Evolutionary conservation across 805 yeast species (phyloP), one percentile per base, ranked within the genome.

Genomic region (Priceomyces fermenticarens): DNA sequence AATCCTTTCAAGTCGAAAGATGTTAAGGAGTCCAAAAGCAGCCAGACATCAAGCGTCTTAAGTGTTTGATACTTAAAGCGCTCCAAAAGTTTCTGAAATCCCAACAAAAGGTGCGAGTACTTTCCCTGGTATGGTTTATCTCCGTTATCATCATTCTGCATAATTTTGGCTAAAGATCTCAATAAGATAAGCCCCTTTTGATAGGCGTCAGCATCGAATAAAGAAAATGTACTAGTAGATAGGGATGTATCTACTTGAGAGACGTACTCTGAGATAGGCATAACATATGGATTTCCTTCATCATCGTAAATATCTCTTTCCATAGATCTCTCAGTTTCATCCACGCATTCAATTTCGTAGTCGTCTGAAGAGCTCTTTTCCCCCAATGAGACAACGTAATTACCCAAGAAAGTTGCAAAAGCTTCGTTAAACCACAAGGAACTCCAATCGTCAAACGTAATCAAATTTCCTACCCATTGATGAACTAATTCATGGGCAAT

Each of bases 391-490:
- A 81, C 53, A 0, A 78, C 51, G 38, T 67, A 66, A 48, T 73
- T 72, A 0, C 89, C 86, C 48, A 80, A 67, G 71, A 81, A 83
- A 0, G 93, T 85, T 0, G 95, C 93, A 62, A 85, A 82, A 2
- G 86, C 66, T 62, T 86, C 95, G 52, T 84, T 83, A 41, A 86
- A 63, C 90, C 93, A 85, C 30, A 85, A 62, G 52, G 75, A 70
- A 38, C 73, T 75, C 83, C 88, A 85, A 13, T 78, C 75, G 38
- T 81, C 84, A 51, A 84, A 83, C 1, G 86, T 68, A 2, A 84
- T 72, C 48, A 70, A 65, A 48, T 86, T 80, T 7, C 93, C 95
- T 42, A 86, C 60, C 88, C 88, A 86, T 62, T 85, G 91, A 56
- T 86, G 95, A 23, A 84, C 80, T 46, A 85, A 53, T 53, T 85